These are phyloP conservation scores for Leccinum disarticulatum DNA, from an alignment of 768 basidiomycete species.

Conservation along the genomic window DNA sequence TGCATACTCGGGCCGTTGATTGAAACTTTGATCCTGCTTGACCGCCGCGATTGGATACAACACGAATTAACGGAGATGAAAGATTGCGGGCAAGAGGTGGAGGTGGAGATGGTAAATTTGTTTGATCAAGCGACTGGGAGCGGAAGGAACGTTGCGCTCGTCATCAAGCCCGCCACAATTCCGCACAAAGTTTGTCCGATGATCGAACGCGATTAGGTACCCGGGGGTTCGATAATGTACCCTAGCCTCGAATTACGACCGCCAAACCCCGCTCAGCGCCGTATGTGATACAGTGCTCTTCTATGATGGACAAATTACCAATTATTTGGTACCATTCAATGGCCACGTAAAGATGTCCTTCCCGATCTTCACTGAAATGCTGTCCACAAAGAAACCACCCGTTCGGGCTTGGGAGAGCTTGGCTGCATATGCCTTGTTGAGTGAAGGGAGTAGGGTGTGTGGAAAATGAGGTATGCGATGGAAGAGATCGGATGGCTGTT, in stretches of 20 bases:
- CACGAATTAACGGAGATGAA: constrained; percentile 36
- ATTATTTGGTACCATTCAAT: constrained; percentile 23
- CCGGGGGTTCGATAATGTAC: constrained; percentile 4
- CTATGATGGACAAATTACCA: constrained; percentile 9
- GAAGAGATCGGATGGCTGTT: constrained; percentile 31
- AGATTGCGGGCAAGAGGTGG: constrained; percentile 27
- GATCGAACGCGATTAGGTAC: constrained; percentile 6
- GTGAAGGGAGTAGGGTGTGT: constrained; percentile 39
- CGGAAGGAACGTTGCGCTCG: constrained; percentile 68
- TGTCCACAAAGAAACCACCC: constrained; percentile 51
- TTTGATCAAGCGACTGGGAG: constrained; percentile 75
- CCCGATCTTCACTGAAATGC: constrained; percentile 67
- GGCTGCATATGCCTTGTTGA: constrained; percentile 51
- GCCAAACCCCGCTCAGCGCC: constrained; percentile 6
- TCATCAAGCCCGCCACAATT: constrained; percentile 39
- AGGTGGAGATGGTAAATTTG: constrained; percentile 55
- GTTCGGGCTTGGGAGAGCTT: constrained; percentile 42
- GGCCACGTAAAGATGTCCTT: constrained; percentile 58
- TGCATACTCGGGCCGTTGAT: constrained; percentile 69
- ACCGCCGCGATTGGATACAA: constrained; percentile 58
- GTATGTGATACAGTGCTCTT: constrained; percentile 7
- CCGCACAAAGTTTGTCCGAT: constrained; percentile 3
- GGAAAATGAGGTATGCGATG: constrained; percentile 55
- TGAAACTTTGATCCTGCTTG: constrained; percentile 63
- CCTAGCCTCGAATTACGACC: neutral